Evolutionary conservation across 2,329 filamentous ascomycete species (phyloP).

Genomic region (Penicillium concentricum): DNA sequence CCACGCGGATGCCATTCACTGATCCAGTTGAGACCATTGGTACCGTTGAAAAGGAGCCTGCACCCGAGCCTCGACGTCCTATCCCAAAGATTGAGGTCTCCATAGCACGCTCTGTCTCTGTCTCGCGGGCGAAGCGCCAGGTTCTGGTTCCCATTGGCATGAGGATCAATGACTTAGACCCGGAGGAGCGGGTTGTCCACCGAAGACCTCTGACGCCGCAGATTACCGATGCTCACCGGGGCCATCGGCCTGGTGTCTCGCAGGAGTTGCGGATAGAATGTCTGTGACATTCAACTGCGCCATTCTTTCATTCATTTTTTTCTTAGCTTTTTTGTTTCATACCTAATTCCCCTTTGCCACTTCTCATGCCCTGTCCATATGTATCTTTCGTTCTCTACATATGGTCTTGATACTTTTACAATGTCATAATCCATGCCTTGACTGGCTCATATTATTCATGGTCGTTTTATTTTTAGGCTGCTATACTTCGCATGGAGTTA

Average conservation of each 20-base stretch:
- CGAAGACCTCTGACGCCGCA: constrained; percentile 29
- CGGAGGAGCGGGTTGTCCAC: constrained; percentile 31
- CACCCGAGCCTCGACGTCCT: neutral
- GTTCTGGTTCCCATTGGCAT: constrained; percentile 38
- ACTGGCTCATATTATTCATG: neutral
- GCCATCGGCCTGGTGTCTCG: constrained; percentile 33
- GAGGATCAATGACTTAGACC: constrained; percentile 22
- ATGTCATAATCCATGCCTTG: neutral
- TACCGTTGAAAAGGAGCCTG: constrained; percentile 9
- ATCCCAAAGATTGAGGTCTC: constrained; percentile 33
- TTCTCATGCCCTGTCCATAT: neutral
- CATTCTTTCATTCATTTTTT: constrained; percentile 1
- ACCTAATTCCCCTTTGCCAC: constrained; percentile 4
- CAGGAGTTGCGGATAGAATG: constrained; percentile 35
- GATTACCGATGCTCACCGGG: constrained; percentile 28
- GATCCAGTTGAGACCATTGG: constrained; percentile 13
- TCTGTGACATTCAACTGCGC: constrained; percentile 10
- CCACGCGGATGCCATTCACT: constrained; percentile 18
- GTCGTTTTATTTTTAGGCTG: neutral
- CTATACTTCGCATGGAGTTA: neutral
- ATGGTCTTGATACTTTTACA: neutral
- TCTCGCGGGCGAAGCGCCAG: constrained; percentile 36
- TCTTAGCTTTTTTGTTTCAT: neutral
- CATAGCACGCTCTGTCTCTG: constrained; percentile 40
- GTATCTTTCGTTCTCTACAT: neutral